A percentile compares a stretch with the other conserved stretches of the same genome.
Conservation (phyloP, 2,329 filamentous ascomycete species). For the Alternaria atra region DNA sequence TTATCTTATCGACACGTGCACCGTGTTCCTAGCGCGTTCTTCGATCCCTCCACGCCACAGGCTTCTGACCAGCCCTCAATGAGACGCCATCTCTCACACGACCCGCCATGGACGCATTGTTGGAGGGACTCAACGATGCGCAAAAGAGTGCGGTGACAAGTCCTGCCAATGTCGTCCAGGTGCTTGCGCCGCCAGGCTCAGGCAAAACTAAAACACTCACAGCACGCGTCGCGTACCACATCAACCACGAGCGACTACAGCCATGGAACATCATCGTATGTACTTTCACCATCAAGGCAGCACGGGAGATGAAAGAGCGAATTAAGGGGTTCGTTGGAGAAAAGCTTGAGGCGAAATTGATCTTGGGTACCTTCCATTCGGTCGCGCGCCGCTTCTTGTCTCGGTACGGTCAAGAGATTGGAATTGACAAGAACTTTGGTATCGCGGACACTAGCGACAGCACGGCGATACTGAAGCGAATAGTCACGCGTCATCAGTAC, state of each 20-base stretch:
- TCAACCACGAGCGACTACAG: slow-evolving; percentile 73
- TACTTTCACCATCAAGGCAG: slow-evolving; percentile 96
- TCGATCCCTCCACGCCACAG: neutral
- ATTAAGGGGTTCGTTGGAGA: slow-evolving; percentile 83
- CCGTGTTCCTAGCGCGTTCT: slow-evolving; percentile 16
- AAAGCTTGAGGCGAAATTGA: slow-evolving; percentile 75
- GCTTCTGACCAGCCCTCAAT: slow-evolving; percentile 9
- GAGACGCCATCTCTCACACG: slow-evolving; percentile 18
- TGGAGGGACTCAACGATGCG: slow-evolving; percentile 70
- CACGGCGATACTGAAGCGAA: slow-evolving; percentile 79
- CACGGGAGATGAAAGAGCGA: slow-evolving; percentile 89
- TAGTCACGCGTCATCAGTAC: slow-evolving; percentile 77
- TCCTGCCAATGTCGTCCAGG: slow-evolving; percentile 66
- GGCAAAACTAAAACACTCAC: slow-evolving; percentile 97
- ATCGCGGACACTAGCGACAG: slow-evolving; percentile 89
- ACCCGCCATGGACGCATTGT: slow-evolving; percentile 61
- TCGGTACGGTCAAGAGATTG: slow-evolving; percentile 84
- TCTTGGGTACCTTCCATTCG: slow-evolving; percentile 94
- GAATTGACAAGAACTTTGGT: slow-evolving; percentile 81
- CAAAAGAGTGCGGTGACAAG: slow-evolving; percentile 72
- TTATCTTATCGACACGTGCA: slow-evolving; percentile 13
- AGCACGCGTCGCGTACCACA: slow-evolving; percentile 87
- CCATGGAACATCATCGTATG: slow-evolving; percentile 93
- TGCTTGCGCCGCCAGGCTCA: slow-evolving; percentile 71
- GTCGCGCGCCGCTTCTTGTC: slow-evolving; percentile 86